Base-by-base conservation (phyloP, 1,139 yeast species). In the Pichia sp. region DNA sequence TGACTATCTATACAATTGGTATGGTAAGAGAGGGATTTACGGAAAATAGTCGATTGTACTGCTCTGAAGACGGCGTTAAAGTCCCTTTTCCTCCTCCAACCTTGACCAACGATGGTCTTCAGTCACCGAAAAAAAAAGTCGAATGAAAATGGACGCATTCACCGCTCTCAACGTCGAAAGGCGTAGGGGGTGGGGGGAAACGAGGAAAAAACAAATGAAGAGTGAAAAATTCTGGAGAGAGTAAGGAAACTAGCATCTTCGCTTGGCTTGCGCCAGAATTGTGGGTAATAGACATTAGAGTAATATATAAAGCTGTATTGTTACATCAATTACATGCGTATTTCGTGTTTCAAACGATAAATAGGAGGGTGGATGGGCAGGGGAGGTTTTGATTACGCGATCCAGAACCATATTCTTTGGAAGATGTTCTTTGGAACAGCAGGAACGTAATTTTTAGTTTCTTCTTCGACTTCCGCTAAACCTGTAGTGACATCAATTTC, bases 401-500 rank as follows among this genome's bases (percentile, higher is more conserved):
- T 61, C 78, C 78, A 75, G 62, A 61, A 73, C 79, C 79, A 75
- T 4, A 73, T 52, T 57, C 62, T 71, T 63, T 76, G 72, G 7
- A 67, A 30, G 45, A 68, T 51, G 55, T 75, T 76, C 54, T 61
- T 69, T 38, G 79, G 76, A 24, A 70, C 65, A 34, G 70, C 68
- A 33, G 69, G 66, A 24, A 70, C 71, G 46, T 68, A 67, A 27
- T 61, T 65, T 14, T 63, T 66, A 36, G 73, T 76, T 61, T 75
- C 79, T 55, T 69, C 71, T 61, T 76, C 79, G 49, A 72, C 60
- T 50, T 62, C 57, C 3, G 72, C 81, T 59, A 78, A 73, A 29
- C 80, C 80, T 6, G 79, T 73, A 50, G 72, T 54, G 52, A 75
- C 67, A 59, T 78, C 81, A 51, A 79, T 73, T 50, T 77, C 75